Percentiles rank a stretch among this genome's conserved stretches.
These are phyloP conservation scores for Paramyrothecium sp. DNA, from an alignment of 2,329 filamentous ascomycete species.

Conservation along the genomic window DNA sequence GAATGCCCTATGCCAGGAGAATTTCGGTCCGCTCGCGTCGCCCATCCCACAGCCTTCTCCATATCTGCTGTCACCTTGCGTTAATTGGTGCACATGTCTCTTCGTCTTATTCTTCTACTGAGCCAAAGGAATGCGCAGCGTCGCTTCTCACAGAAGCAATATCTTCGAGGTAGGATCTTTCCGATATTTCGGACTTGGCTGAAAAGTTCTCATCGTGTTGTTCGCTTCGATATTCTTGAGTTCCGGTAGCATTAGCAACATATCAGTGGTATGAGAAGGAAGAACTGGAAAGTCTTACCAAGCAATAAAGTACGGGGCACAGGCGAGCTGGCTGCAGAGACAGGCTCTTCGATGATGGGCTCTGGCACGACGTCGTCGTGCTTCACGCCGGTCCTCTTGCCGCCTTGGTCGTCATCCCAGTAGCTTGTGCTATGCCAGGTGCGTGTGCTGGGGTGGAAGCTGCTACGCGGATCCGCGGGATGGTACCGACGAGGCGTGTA, in stretches of 20 bases:
- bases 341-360: slow-evolving; percentile 33
- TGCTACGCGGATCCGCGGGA: neutral
- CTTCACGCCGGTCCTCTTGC: neutral
- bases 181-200: no score
- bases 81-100: no score
- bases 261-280: neutral
- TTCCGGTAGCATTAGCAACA: neutral
- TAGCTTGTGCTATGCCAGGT: slow-evolving; percentile 5
- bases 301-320: slow-evolving; percentile 21
- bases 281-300: slow-evolving; percentile 22
- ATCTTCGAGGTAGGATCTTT: no score
- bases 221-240: neutral
- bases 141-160: no score
- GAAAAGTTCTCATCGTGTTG: neutral
- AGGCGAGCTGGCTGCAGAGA: slow-evolving; percentile 20
- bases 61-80: no score
- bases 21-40: no score
- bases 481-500: slow-evolving; percentile 23
- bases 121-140: no score
- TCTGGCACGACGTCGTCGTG: slow-evolving; percentile 19
- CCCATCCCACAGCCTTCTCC: no score
- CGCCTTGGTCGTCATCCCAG: neutral
- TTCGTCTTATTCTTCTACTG: no score
- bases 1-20: no score
- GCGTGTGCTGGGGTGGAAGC: slow-evolving; percentile 4